Conservation (phyloP, 2,329 filamentous ascomycete species). For the Botryotinia narcissicola region DNA sequence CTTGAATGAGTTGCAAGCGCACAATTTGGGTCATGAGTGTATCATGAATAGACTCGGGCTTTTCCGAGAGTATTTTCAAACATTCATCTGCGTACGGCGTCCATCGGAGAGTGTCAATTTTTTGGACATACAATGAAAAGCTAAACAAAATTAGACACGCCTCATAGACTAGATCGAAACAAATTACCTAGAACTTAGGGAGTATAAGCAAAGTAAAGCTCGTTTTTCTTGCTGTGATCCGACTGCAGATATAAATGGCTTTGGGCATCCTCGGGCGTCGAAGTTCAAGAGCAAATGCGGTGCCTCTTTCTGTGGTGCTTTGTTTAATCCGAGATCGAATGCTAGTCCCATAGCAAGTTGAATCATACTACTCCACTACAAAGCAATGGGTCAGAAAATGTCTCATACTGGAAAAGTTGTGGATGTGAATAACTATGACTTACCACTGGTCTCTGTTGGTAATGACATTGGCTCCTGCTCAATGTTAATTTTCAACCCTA, state of each 20-base stretch:
- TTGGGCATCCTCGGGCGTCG: constrained; percentile 17
- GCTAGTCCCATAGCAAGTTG: constrained; percentile 25
- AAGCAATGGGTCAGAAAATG: background rate
- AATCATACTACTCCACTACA: constrained; percentile 17
- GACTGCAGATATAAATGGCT: constrained; percentile 18
- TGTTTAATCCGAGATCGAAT: constrained; percentile 26
- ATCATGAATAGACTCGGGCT: constrained; percentile 50
- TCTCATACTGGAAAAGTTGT: background rate
- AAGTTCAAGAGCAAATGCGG: constrained; percentile 8
- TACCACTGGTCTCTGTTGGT: constrained; percentile 11
- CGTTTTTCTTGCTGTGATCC: constrained; percentile 51
- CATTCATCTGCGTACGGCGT: constrained; percentile 58
- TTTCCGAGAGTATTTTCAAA: constrained; percentile 46
- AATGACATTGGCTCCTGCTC: constrained; percentile 39
- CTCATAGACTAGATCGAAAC: constrained; percentile 16
- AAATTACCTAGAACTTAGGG: constrained; percentile 42
- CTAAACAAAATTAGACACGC: constrained; percentile 32
- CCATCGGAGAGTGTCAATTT: constrained; percentile 54
- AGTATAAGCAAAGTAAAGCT: constrained; percentile 49
- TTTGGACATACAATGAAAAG: constrained; percentile 44
- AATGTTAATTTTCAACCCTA: background rate
- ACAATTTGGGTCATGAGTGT: constrained; percentile 46
- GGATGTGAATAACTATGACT: background rate
- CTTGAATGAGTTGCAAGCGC: constrained; percentile 37
- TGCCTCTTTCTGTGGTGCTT: constrained; percentile 22